phyloP scores from a whole-genome alignment of 345 rosid species.

The Gossypioides kirkii region DNA sequence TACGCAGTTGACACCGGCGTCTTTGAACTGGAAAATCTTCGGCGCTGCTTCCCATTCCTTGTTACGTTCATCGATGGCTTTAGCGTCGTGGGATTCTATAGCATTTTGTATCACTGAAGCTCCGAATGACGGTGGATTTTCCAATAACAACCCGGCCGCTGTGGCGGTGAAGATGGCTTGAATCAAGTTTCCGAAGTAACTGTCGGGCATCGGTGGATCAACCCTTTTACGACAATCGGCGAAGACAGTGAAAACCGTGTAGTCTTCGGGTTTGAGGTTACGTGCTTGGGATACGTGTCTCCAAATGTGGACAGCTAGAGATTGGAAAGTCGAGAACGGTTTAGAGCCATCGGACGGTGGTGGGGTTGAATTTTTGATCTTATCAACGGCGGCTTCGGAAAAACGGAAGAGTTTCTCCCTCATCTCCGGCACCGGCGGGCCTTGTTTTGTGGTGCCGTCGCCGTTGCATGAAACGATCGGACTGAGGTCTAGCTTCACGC shows the following conservation, averaged over 20 bases:
- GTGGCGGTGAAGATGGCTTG: slow-evolving; percentile 89
- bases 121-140: slow-evolving; percentile 62
- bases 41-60: slow-evolving; percentile 74
- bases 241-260: slow-evolving; percentile 77
- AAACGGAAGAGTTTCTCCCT: slow-evolving; percentile 68
- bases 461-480: slow-evolving; percentile 37
- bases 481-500: slow-evolving; percentile 66
- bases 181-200: slow-evolving; percentile 81
- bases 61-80: slow-evolving; percentile 68
- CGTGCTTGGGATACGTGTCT: slow-evolving; percentile 83
- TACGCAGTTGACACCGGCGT: slow-evolving; percentile 82
- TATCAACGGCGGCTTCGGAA: slow-evolving; percentile 58
- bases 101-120: slow-evolving; percentile 71
- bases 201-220: slow-evolving; percentile 74
- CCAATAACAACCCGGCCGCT: slow-evolving; percentile 51
- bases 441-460: slow-evolving; percentile 17
- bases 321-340: slow-evolving; percentile 88
- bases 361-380: slow-evolving; percentile 58
- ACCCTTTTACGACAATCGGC: slow-evolving; percentile 89
- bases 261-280: slow-evolving; percentile 64
- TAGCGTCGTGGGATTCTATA: slow-evolving; percentile 54
- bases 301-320: slow-evolving; percentile 78
- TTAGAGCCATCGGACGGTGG: slow-evolving; percentile 52
- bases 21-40: slow-evolving; percentile 74
- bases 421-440: slow-evolving; percentile 3